Conservation (phyloP, 1,139 yeast species). For the Geotrichum candidum region DNA sequence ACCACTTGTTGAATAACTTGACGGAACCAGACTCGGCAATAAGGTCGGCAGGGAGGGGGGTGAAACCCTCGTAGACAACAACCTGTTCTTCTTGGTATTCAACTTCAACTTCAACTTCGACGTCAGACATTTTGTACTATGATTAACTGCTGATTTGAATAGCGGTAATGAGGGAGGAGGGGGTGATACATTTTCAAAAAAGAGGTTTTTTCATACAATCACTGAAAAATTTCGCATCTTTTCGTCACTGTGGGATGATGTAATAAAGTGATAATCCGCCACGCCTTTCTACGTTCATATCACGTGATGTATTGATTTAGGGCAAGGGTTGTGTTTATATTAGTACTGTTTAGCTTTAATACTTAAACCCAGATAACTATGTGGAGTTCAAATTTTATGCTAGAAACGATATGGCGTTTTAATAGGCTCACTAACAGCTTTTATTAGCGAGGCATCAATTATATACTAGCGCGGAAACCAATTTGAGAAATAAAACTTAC, state of each 20-base stretch:
- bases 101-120: slow-evolving; percentile 18
- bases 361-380: background rate
- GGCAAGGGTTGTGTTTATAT: background rate
- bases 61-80: slow-evolving; percentile 35
- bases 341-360: background rate
- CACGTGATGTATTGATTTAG: background rate
- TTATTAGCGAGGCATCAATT: background rate
- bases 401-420: background rate
- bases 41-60: slow-evolving; percentile 93
- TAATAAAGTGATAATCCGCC: background rate
- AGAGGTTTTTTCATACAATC: slow-evolving; percentile 6
- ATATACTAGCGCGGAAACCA: background rate
- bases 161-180: background rate
- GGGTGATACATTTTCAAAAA: background rate
- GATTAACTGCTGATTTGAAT: slow-evolving; percentile 11
- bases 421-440: background rate
- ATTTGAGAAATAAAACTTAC: background rate
- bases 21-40: slow-evolving; percentile 95
- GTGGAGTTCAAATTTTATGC: background rate
- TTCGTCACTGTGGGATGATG: background rate
- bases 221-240: slow-evolving; percentile 7
- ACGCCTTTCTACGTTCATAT: too few relatives aligned
- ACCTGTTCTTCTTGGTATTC: slow-evolving; percentile 20
- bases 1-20: slow-evolving; percentile 99
- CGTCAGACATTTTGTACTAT: slow-evolving; percentile 26